Evolutionary conservation across 2,329 filamentous ascomycete genomes (phyloP), one percentile per base, ranked within the genome.

Genomic region (Scedosporium aurantiacum): DNA sequence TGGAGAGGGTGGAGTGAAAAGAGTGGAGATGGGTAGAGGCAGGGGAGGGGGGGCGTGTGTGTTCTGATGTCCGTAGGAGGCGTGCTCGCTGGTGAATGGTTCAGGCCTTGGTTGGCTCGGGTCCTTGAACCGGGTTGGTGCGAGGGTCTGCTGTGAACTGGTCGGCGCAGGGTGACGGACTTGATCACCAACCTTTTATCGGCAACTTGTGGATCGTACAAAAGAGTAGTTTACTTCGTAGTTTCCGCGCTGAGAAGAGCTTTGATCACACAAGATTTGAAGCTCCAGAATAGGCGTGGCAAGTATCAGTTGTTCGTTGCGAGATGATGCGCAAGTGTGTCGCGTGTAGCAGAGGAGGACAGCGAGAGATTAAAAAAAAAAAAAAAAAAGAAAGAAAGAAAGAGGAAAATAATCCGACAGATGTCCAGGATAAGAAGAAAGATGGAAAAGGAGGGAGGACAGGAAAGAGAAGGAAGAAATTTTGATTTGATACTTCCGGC

Each of bases 401-500:
- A 40, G 28, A 54, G n/a, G 40, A 25, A 21, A 27, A 5, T 2
- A 60, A 23, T 18, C 16, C 6, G 16, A 18, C 7, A 23, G 6
- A 21, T 21, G 18, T 21, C n/a, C 10, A n/a, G 32, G 58, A 32
- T 18, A 23, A 18, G 57, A 56, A 32, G 23, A 25, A 56, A 56
- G 43, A 47, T 47, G 21, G 21, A 27, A 56, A 56, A 56, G 23
- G 28, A 56, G 7, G 27, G 21, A 10, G 57, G 25, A 43, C 18
- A 40, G 21, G 21, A 37, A 23, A 27, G 58, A n/a, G 61, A 63
- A 61, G 64, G 60, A 62, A 65, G 57, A 27, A 8, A 52, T n/a
- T 18, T 54, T 32, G 58, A 56, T 27, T 27, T n/a, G 18, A 57
- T 37, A n/a, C 37, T 40, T 57, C 23, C 50, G 57, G n/a, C 57